Base-by-base conservation (phyloP, 2,329 filamentous ascomycete genomes). In the Parasarocladium wereldwijsianum region DNA sequence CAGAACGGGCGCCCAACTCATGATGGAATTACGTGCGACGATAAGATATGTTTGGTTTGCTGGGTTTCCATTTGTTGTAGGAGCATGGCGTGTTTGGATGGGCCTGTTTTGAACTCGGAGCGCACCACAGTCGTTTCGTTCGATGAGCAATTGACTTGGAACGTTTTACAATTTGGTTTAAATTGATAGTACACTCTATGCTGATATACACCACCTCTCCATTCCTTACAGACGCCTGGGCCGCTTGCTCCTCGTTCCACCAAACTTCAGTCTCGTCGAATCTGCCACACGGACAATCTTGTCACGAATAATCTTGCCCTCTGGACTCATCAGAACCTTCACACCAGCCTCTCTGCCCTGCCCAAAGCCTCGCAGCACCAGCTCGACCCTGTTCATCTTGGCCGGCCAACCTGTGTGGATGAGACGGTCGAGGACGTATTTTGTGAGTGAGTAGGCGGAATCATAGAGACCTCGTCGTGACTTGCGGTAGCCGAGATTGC, bases 401-500 rank as follows among this genome's bases (percentile, higher is more conserved):
- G 73, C 61, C 45, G 84, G 62, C 61, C 82, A 72, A 24, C 81
- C 82, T 43, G 71, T 73, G 54, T 93, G 84, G 49, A 86, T 75
- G 39, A 98, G 78, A 51, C 78, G 73, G 51, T 77, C 77, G 50
- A 96, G 71, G 16, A 87, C 72, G 50, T 86, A 87, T 12, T 81
- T 76, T 5, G 78, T 74, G 28, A 98, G 61, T 51, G 96, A 92
- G 57, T 93, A 94, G 3, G 78, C 87, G 12, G 87, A 78, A 56
- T 98, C 90, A 58, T 90, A 98, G 34, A 73, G 70, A 37, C 80
- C 76, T 40, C 90, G 72, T 29, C 76, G 72, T 12, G 72, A 64
- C 58, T 96, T 92, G 45, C 67, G 70, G 60, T 94, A 94, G n/a
- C 87, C 87, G 35, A 98, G 72, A 46, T 93, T 85, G 28, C 90